These are phyloP conservation scores for Sutorius eximius DNA, from an alignment of 1,284 basidiomycete genomes.

Conservation along the genomic window DNA sequence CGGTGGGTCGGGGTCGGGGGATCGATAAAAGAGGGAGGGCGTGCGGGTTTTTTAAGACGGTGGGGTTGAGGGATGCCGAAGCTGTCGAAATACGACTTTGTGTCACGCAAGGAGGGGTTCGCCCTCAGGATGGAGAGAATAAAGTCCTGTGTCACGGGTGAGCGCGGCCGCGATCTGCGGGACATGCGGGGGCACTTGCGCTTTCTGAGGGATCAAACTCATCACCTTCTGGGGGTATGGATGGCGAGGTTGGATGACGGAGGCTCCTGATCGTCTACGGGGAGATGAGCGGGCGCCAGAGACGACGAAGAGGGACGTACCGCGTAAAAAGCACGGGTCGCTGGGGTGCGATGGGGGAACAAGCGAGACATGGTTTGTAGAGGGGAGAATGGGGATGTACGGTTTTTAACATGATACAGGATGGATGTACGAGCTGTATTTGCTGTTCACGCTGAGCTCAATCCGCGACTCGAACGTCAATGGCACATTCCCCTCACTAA, in stretches of 20 bases:
- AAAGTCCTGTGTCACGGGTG: constrained; percentile 70
- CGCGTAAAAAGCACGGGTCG: constrained; percentile 62
- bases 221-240: constrained; percentile 39
- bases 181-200: constrained; percentile 35
- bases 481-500: constrained; percentile 29
- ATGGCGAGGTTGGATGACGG: constrained; percentile 32
- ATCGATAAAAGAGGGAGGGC: constrained; percentile 26
- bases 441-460: constrained; percentile 28
- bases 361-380: constrained; percentile 9
- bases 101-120: constrained; percentile 90
- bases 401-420: constrained; percentile 23
- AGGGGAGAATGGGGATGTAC: not conserved
- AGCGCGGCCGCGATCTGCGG: constrained; percentile 2
- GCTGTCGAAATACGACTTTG: constrained; percentile 84
- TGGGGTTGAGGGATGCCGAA: constrained; percentile 62
- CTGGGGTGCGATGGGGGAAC: constrained; percentile 34
- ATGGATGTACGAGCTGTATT: constrained; percentile 25
- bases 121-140: constrained; percentile 94
- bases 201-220: constrained; percentile 52
- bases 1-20: constrained; percentile 15
- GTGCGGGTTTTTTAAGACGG: constrained; percentile 27
- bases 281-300: constrained; percentile 8
- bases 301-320: constrained; percentile 37
- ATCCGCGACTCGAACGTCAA: constrained; percentile 29
- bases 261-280: constrained; percentile 50